Conservation (phyloP, 2,329 filamentous ascomycete species). For the Trichoderma sp. region DNA sequence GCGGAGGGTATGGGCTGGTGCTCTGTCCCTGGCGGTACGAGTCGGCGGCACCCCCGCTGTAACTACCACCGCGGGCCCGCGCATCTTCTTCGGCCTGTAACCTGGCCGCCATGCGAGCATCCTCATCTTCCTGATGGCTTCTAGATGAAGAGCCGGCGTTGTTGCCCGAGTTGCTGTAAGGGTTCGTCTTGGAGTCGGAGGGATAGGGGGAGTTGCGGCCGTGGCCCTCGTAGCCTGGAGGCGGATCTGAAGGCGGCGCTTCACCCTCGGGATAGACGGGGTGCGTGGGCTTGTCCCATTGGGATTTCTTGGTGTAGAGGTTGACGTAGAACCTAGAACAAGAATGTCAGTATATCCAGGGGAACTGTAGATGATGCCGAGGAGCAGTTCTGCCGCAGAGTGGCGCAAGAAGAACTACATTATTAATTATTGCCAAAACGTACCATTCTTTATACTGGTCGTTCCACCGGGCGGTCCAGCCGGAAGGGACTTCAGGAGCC, state of each 20-base stretch:
- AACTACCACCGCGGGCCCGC: constrained; percentile 44
- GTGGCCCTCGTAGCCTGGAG: constrained; percentile 63
- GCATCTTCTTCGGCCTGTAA: constrained; percentile 84
- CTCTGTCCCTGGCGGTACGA: constrained; percentile 35
- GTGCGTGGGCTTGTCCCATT: constrained; percentile 82
- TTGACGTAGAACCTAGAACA: constrained; percentile 86
- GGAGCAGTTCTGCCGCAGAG: too few species aligned
- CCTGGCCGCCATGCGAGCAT: constrained; percentile 72
- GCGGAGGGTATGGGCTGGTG: constrained; percentile 20
- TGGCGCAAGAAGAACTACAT: neutral
- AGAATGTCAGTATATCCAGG: neutral
- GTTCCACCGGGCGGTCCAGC: constrained; percentile 86
- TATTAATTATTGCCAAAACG: constrained; percentile 28
- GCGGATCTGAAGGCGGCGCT: constrained; percentile 58
- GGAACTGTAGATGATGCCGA: too few species aligned
- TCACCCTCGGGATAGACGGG: constrained; percentile 59
- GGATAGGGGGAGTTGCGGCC: constrained; percentile 41
- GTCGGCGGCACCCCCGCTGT: constrained; percentile 33
- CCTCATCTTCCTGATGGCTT: constrained; percentile 52
- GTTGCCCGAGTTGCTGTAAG: constrained; percentile 56
- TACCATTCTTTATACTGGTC: constrained; percentile 85
- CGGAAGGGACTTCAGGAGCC: constrained; percentile 63
- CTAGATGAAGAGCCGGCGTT: constrained; percentile 37
- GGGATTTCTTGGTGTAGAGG: constrained; percentile 80
- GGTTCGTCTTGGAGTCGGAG: constrained; percentile 67